These are phyloP conservation scores for Acaromyces ingoldii DNA, from an alignment of 1,284 basidiomycete genomes.

Conservation along the genomic window DNA sequence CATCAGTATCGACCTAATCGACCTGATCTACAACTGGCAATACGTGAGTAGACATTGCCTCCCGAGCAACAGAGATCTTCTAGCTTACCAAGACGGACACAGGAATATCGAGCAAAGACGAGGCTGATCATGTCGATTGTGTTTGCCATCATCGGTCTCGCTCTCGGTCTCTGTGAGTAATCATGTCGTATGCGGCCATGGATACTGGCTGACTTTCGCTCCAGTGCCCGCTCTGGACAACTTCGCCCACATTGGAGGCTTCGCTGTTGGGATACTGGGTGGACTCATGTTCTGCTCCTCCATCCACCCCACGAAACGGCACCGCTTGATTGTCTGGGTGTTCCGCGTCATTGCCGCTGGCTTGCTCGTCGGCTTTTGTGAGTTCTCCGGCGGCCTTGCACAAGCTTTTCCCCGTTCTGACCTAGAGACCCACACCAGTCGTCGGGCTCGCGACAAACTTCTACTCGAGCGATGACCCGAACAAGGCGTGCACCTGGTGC, in stretches of 20 bases:
- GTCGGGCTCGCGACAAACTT: constrained; percentile 81
- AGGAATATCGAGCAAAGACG: constrained; percentile 32
- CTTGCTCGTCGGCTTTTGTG: constrained; percentile 63
- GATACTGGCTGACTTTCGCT: too few species aligned
- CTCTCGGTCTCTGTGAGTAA: constrained; percentile 59
- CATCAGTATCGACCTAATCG: constrained; percentile 72
- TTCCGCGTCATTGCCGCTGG: constrained; percentile 70
- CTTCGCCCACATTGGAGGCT: constrained; percentile 56
- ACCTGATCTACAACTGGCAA: constrained; percentile 86
- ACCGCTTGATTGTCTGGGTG: constrained; percentile 68
- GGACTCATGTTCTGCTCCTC: constrained; percentile 77
- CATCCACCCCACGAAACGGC: constrained; percentile 68
- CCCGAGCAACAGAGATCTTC: background rate
- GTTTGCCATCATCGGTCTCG: constrained; percentile 77
- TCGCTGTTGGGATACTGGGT: constrained; percentile 59
- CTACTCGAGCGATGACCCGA: constrained; percentile 65
- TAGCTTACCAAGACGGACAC: background rate
- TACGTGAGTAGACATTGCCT: constrained; percentile 60
- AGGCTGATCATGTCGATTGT: constrained; percentile 74
- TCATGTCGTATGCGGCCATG: too few species aligned
- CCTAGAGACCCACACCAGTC: constrained; percentile 53
- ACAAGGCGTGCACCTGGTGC: constrained; percentile 76
- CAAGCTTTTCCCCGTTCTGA: background rate
- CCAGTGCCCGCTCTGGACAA: constrained; percentile 52
- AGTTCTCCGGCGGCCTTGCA: background rate